phyloP scores from a whole-genome alignment of 805 yeast genomes.

The Teunomyces barrocoloradensis region DNA sequence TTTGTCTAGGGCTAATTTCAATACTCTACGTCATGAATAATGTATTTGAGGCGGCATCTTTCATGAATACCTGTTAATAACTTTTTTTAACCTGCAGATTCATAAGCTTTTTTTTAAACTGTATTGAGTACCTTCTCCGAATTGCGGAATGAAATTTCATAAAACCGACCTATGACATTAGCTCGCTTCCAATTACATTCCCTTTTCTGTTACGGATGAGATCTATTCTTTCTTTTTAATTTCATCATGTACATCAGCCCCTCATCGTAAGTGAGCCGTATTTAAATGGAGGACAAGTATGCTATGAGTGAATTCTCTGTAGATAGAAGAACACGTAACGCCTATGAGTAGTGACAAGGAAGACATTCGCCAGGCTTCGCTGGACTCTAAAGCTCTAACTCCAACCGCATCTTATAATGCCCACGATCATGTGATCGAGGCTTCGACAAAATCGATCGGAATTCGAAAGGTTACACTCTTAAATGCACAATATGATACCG shows the following conservation, averaged over 20 bases:
- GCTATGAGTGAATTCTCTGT: too few relatives aligned
- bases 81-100: background rate
- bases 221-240: background rate
- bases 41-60: background rate
- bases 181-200: background rate
- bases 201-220: background rate
- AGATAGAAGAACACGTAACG: background rate
- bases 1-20: too few relatives aligned
- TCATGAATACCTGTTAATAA: background rate
- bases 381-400: background rate
- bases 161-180: background rate
- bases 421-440: background rate
- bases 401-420: background rate
- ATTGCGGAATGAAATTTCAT: background rate
- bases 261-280: background rate
- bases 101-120: background rate
- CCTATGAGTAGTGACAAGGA: background rate
- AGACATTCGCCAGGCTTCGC: background rate
- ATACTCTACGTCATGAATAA: background rate
- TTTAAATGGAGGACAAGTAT: too few relatives aligned
- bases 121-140: background rate
- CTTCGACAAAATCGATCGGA: slow-evolving; percentile 42
- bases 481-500: slow-evolving; percentile 44
- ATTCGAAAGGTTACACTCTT: slow-evolving; percentile 56
- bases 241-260: background rate